Percentiles rank a stretch among this genome's conserved stretches.
phyloP scores from a whole-genome alignment of 2,329 filamentous ascomycete species.

The Plectosphaerella cucumerina region DNA sequence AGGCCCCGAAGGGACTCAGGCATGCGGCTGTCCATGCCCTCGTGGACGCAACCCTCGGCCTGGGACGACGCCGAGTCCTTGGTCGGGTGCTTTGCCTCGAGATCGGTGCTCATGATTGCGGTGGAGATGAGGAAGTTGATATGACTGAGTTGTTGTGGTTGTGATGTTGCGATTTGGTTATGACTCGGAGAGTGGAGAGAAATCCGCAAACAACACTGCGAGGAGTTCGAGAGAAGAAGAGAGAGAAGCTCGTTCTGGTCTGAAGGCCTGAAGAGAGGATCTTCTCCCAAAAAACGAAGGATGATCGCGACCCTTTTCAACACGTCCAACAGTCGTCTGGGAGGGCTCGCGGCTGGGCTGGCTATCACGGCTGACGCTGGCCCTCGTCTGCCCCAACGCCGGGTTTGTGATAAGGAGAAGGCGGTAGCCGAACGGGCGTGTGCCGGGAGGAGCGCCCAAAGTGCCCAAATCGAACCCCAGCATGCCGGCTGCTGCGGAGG shows the following conservation, averaged over 20 bases:
- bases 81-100: not conserved
- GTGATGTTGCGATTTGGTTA: not conserved
- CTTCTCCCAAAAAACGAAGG: not conserved
- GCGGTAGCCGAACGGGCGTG: not conserved
- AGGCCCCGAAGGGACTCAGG: constrained; percentile 13
- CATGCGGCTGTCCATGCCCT: not conserved
- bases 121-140: not conserved
- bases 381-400: not conserved
- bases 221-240: not conserved
- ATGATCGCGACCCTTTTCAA: not conserved
- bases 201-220: not conserved
- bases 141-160: not conserved
- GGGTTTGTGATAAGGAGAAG: not conserved
- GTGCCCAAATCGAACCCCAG: not conserved
- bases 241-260: not conserved
- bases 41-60: not conserved
- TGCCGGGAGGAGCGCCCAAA: not conserved
- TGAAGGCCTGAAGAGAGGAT: not conserved
- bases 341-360: not conserved
- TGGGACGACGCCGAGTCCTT: not conserved
- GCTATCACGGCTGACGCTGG: too few relatives aligned
- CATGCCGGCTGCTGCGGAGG: too few relatives aligned
- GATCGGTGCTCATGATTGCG: not conserved
- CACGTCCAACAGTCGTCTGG: not conserved
- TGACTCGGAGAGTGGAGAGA: not conserved